Percentiles rank a stretch among this genome's conserved stretches.
phyloP scores from a whole-genome alignment of 768 basidiomycete genomes.

The Lactarius evosmus region DNA sequence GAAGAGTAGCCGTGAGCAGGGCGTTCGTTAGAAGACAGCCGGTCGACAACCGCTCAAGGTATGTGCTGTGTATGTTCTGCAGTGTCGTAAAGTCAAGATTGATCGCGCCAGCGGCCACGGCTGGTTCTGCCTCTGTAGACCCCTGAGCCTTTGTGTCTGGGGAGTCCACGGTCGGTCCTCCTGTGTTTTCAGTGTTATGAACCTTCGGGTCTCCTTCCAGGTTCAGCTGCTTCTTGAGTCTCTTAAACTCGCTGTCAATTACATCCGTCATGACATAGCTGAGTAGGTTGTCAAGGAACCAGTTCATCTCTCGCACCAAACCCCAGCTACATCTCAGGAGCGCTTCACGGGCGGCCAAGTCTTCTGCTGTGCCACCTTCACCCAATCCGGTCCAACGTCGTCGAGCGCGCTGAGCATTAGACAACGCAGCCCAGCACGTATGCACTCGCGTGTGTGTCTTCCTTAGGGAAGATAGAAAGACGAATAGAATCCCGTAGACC shows the following conservation, averaged over 20 bases:
- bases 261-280: slow-evolving; percentile 91
- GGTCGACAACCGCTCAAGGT: slow-evolving; percentile 72
- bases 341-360: slow-evolving; percentile 57
- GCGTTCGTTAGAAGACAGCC: slow-evolving; percentile 76
- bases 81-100: slow-evolving; percentile 84
- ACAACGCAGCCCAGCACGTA: slow-evolving; percentile 80
- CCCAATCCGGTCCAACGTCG: slow-evolving; percentile 83
- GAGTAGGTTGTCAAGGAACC: slow-evolving; percentile 83
- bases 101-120: slow-evolving; percentile 32
- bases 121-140: slow-evolving; percentile 4
- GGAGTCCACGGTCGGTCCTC: slow-evolving; percentile 27
- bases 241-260: slow-evolving; percentile 76
- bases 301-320: slow-evolving; percentile 81
- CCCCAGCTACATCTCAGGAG: slow-evolving; percentile 84
- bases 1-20: slow-evolving; percentile 56
- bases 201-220: slow-evolving; percentile 8
- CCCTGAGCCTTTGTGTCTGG: slow-evolving; percentile 21
- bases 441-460: slow-evolving; percentile 81
- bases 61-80: slow-evolving; percentile 75
- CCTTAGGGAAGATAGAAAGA: slow-evolving; percentile 78
- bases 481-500: slow-evolving; percentile 73
- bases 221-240: slow-evolving; percentile 57
- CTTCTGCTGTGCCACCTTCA: slow-evolving; percentile 79
- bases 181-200: slow-evolving; percentile 29
- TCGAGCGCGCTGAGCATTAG: slow-evolving; percentile 79